Evolutionary conservation across 2,329 filamentous ascomycete species (phyloP).

Genomic region (Penicillium palitans): DNA sequence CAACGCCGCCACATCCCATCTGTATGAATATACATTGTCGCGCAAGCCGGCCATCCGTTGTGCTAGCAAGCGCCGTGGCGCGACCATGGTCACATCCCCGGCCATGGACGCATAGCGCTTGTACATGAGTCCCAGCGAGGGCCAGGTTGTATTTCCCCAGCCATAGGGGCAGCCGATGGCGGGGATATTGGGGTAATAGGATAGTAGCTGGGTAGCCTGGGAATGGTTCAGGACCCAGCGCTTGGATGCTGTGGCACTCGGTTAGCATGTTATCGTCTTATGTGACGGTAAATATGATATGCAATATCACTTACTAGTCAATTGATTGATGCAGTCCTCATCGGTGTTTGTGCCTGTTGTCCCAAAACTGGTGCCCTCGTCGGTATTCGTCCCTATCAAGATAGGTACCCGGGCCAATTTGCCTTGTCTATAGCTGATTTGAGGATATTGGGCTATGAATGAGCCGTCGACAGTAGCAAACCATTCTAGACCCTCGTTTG

Average conservation of each 20-base stretch:
- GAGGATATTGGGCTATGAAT: slow-evolving; percentile 56
- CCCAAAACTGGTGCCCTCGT: slow-evolving; percentile 63
- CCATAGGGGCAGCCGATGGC: slow-evolving; percentile 50
- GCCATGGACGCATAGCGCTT: slow-evolving; percentile 36
- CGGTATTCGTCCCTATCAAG: slow-evolving; percentile 63
- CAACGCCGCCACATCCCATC: slow-evolving; percentile 33
- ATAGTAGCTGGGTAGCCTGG: slow-evolving; percentile 43
- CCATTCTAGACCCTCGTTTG: slow-evolving; percentile 33
- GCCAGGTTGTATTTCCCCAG: slow-evolving; percentile 36
- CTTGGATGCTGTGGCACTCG: slow-evolving; percentile 22
- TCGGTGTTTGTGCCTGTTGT: slow-evolving; percentile 55
- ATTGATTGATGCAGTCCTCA: slow-evolving; percentile 49
- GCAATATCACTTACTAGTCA: slow-evolving; percentile 21
- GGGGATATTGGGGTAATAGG: slow-evolving; percentile 55
- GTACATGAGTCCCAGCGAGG: slow-evolving; percentile 28
- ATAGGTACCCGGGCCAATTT: slow-evolving; percentile 64
- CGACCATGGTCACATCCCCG: slow-evolving; percentile 32
- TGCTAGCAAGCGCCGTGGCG: slow-evolving; percentile 32
- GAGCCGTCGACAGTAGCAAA: slow-evolving; percentile 55
- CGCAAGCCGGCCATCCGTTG: slow-evolving; percentile 25
- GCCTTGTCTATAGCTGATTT: slow-evolving; percentile 56
- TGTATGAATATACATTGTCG: slow-evolving; percentile 29
- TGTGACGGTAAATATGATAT: not conserved
- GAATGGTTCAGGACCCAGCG: slow-evolving; percentile 30
- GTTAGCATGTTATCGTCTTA: slow-evolving; percentile 14